phyloP scores from a whole-genome alignment of 2,329 filamentous ascomycete genomes.

The Talaromyces amestolkiae region DNA sequence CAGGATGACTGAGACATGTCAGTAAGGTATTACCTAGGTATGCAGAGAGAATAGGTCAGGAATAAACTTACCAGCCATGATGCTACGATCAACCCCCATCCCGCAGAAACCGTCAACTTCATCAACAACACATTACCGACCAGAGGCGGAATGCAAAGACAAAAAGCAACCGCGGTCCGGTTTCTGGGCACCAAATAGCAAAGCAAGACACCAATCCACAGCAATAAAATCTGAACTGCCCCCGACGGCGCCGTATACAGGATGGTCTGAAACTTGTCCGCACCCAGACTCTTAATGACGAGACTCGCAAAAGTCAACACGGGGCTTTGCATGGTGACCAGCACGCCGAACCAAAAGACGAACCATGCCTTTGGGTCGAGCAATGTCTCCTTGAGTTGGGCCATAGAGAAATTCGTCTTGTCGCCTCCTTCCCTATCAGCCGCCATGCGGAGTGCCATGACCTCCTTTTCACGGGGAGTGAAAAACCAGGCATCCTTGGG shows the following conservation, averaged over 20 bases:
- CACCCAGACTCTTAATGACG: slow-evolving; percentile 50
- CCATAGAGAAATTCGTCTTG: slow-evolving; percentile 45
- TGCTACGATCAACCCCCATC: slow-evolving; percentile 51
- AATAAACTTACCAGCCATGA: slow-evolving; percentile 43
- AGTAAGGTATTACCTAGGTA: background rate
- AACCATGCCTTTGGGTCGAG: slow-evolving; percentile 47
- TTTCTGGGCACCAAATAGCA: slow-evolving; percentile 42
- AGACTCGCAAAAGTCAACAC: slow-evolving; percentile 45
- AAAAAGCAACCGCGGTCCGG: slow-evolving; percentile 41
- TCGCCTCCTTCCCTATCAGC: slow-evolving; percentile 42
- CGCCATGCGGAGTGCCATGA: slow-evolving; percentile 40
- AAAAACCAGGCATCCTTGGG: slow-evolving; percentile 53
- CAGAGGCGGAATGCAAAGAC: slow-evolving; percentile 43
- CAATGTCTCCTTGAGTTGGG: slow-evolving; percentile 47
- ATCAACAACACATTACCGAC: slow-evolving; percentile 48
- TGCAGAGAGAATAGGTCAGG: background rate
- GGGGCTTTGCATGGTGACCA: slow-evolving; percentile 41
- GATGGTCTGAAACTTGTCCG: slow-evolving; percentile 47
- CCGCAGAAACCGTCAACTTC: slow-evolving; percentile 38
- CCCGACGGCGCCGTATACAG: slow-evolving; percentile 51
- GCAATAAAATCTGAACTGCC: slow-evolving; percentile 46
- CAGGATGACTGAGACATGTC: background rate
- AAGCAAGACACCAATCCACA: slow-evolving; percentile 48
- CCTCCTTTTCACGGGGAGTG: slow-evolving; percentile 42
- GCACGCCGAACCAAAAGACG: slow-evolving; percentile 47